A percentile compares a stretch with the other conserved stretches of the same genome.
phyloP scores from a whole-genome alignment of 176 grass and related monocot genomes.

The Leersia perrieri region DNA sequence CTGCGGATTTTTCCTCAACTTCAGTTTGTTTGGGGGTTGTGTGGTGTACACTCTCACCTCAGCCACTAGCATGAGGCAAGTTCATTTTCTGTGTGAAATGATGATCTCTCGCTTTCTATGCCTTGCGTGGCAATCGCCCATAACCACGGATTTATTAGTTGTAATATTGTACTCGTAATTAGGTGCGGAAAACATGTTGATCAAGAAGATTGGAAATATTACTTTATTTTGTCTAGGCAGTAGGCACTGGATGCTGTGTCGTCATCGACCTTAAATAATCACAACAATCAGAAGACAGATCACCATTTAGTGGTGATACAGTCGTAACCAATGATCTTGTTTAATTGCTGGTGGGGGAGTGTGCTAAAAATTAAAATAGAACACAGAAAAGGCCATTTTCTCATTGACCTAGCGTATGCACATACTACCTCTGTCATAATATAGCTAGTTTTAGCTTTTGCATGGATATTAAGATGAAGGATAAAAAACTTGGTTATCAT shows the following conservation, averaged over 20 bases:
- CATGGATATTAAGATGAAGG: too few species aligned
- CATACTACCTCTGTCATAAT: too few species aligned
- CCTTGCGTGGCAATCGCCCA: not conserved
- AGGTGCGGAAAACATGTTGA: not conserved
- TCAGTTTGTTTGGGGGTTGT: slow-evolving; percentile 48
- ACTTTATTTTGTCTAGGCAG: too few species aligned
- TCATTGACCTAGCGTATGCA: not conserved
- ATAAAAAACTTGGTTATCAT: too few species aligned
- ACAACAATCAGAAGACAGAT: not conserved
- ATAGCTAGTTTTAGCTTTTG: too few species aligned
- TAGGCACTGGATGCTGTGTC: not conserved
- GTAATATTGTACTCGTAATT: not conserved
- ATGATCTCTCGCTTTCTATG: not conserved
- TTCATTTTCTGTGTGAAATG: not conserved
- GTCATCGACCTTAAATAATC: not conserved
- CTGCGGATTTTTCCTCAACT: slow-evolving; percentile 52
- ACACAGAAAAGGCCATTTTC: not conserved
- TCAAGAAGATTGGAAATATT: not conserved
- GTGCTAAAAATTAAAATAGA: not conserved
- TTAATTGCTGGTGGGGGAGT: not conserved
- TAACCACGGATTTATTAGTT: not conserved
- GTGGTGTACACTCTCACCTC: slow-evolving; percentile 73
- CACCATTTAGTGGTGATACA: not conserved
- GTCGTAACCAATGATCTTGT: not conserved
- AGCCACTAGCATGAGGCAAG: slow-evolving; percentile 69